A percentile compares a stretch with the other conserved stretches of the same genome.
phyloP scores from a whole-genome alignment of 257 asterid genomes.

The Nyctanthes arbortristis region DNA sequence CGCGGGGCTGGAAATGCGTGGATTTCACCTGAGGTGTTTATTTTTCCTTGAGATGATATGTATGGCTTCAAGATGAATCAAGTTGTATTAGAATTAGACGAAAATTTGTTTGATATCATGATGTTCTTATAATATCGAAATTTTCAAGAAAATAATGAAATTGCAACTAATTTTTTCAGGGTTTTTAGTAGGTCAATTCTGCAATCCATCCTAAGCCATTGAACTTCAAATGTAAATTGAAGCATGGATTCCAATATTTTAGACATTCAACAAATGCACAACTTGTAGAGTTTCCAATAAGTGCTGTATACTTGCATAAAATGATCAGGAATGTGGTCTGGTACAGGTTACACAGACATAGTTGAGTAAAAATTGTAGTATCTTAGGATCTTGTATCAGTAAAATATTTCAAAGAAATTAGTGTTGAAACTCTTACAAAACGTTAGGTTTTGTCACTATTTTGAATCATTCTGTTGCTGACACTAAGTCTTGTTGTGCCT shows the following conservation, averaged over 20 bases:
- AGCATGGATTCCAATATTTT: conserved; percentile 8
- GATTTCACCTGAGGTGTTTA: conserved; percentile 97
- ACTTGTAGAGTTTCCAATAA: not conserved
- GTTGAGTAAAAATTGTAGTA: conserved; percentile 2
- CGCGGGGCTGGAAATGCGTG: conserved; percentile 99
- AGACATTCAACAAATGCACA: not conserved
- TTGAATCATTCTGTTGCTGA: conserved; percentile 3
- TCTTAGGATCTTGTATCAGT: conserved; percentile 1
- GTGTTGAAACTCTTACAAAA: too few relatives aligned
- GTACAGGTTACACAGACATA: too few relatives aligned
- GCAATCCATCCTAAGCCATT: conserved; percentile 12
- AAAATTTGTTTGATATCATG: conserved; percentile 8
- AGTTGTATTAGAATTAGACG: conserved; percentile 20
- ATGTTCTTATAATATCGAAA: conserved; percentile 10
- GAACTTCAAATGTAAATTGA: conserved; percentile 2
- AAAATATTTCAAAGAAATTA: not conserved
- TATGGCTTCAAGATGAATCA: conserved; percentile 12
- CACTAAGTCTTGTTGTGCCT: conserved; percentile 5
- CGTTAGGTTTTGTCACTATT: not conserved
- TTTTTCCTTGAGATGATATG: conserved; percentile 32
- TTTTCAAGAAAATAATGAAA: conserved; percentile 2
- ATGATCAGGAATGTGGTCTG: conserved; percentile 4
- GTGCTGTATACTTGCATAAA: not conserved
- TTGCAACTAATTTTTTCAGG: not conserved
- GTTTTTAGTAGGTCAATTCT: conserved; percentile 10